Evolutionary conservation across 768 basidiomycete genomes (phyloP).

Genomic region (Lactarius vividus): DNA sequence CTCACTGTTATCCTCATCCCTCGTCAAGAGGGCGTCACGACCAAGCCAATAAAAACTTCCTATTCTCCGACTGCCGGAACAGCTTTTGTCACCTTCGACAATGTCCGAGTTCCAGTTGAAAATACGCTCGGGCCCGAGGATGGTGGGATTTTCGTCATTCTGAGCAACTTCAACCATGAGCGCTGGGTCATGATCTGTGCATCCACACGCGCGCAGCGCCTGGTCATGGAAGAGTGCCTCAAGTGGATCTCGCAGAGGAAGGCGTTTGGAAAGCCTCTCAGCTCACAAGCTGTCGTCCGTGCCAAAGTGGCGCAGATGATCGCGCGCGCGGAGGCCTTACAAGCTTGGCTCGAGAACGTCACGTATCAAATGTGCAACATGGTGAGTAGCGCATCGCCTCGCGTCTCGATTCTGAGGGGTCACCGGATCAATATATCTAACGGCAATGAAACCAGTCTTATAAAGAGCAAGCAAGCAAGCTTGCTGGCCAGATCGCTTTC

Average conservation of each 20-base stretch:
- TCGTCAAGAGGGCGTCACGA: slow-evolving; percentile 75
- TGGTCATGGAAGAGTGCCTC: slow-evolving; percentile 77
- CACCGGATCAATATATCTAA: background rate
- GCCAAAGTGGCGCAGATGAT: slow-evolving; percentile 89
- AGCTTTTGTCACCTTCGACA: slow-evolving; percentile 73
- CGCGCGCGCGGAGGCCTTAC: slow-evolving; percentile 72
- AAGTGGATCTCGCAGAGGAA: slow-evolving; percentile 78
- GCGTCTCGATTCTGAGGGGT: background rate
- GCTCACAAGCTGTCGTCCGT: slow-evolving; percentile 84
- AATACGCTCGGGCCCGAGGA: slow-evolving; percentile 84
- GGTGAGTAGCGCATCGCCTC: slow-evolving; percentile 37
- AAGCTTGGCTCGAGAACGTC: slow-evolving; percentile 81
- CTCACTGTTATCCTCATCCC: slow-evolving; percentile 89
- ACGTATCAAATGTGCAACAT: slow-evolving; percentile 89
- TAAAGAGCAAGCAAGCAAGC: slow-evolving; percentile 65
- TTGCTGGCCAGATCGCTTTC: slow-evolving; percentile 81
- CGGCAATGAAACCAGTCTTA: slow-evolving; percentile 46
- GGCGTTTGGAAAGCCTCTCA: slow-evolving; percentile 88
- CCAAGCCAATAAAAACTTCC: slow-evolving; percentile 81
- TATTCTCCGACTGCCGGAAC: slow-evolving; percentile 90
- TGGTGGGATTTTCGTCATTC: slow-evolving; percentile 63
- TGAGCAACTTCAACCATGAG: slow-evolving; percentile 92
- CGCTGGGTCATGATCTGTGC: slow-evolving; percentile 89
- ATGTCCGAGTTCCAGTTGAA: slow-evolving; percentile 81
- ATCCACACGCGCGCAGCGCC: slow-evolving; percentile 60